phyloP scores from a whole-genome alignment of 2,329 filamentous ascomycete species.

The Aspergillus carbonarius region DNA sequence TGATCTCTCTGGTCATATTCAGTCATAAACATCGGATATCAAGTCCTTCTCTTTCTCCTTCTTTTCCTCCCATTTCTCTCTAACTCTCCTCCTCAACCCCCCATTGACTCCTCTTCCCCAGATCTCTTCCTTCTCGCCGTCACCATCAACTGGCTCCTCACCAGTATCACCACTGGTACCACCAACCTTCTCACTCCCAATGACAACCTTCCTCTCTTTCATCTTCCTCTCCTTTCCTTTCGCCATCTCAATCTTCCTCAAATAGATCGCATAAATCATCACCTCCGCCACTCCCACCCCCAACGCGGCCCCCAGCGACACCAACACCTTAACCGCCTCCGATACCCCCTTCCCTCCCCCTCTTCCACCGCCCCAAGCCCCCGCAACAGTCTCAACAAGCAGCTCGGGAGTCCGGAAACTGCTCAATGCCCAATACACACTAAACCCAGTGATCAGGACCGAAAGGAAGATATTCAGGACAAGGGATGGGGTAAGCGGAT shows the following conservation, averaged over 20 bases:
- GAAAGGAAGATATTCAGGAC: slow-evolving; percentile 90
- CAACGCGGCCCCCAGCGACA: slow-evolving; percentile 42
- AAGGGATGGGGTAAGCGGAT: slow-evolving; percentile 55
- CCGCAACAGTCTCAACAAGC: slow-evolving; percentile 22
- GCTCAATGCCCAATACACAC: slow-evolving; percentile 45
- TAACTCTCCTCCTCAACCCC: slow-evolving; percentile 41
- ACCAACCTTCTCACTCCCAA: slow-evolving; percentile 23
- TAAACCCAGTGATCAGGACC: slow-evolving; percentile 65
- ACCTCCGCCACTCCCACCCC: slow-evolving; percentile 49
- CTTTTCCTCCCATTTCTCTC: slow-evolving; percentile 37
- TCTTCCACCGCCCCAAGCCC: slow-evolving; percentile 14
- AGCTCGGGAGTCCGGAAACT: slow-evolving; percentile 38
- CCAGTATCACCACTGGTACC: not conserved
- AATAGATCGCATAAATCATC: slow-evolving; percentile 48
- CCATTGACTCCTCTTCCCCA: slow-evolving; percentile 44
- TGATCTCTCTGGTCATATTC: not conserved
- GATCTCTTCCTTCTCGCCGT: slow-evolving; percentile 35
- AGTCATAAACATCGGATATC: not conserved
- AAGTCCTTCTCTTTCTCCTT: slow-evolving; percentile 15
- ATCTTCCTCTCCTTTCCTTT: slow-evolving; percentile 38
- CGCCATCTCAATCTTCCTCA: slow-evolving; percentile 44
- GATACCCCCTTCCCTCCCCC: slow-evolving; percentile 21
- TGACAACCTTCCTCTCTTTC: slow-evolving; percentile 41
- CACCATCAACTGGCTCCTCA: not conserved
- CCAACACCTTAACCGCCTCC: slow-evolving; percentile 40